Base-by-base conservation (phyloP, 805 yeast species). In the Wickerhamiella occidentalis region DNA sequence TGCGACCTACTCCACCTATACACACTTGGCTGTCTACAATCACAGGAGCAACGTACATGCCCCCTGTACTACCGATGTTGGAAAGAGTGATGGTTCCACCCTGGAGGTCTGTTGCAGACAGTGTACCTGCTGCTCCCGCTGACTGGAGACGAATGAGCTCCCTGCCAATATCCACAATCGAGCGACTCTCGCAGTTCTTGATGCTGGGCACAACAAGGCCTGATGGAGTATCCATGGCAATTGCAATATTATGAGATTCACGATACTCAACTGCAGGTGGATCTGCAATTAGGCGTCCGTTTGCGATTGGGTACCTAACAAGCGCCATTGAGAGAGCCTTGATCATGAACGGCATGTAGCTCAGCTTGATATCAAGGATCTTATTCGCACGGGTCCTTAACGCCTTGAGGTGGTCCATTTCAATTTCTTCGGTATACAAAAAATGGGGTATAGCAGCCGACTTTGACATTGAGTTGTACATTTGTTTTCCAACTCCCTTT, bases 281-380 rank as follows among this genome's bases (percentile, higher is more conserved):
- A 29, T 50, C 54, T 9, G 48, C 35, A 13, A 40, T 23, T 2
- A 63, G 58, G 33, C 55, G 51, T 26, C 64, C 52, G 48, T 63
- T 63, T 21, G 61, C 56, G 19, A 57, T 29, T 5, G 67, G 67
- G 53, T 51, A 59, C 44, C 59, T 52, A 11, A 26, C 40, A 26
- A 63, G 52, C 3, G 64, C 56, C 35, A 62, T 48, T 2, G 67
- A 63, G 23, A 63, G 49, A 1, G 66, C 65, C 47, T 63, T 63
- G 54, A 63, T 63, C 52, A 63, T 60, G 43, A 63, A 62, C 8
- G 67, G 66, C 63, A 63, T 59, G 53, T 42, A 63, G 11, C 66
- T 58, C 26, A 63, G 51, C 47, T 59, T 61, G 15, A 33, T 29
- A 26, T 40, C 40, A 11, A 58, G 56, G 3, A 50, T 51, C 6